phyloP scores from a whole-genome alignment of 805 yeast species.

The Candida pseudofarinosa region DNA sequence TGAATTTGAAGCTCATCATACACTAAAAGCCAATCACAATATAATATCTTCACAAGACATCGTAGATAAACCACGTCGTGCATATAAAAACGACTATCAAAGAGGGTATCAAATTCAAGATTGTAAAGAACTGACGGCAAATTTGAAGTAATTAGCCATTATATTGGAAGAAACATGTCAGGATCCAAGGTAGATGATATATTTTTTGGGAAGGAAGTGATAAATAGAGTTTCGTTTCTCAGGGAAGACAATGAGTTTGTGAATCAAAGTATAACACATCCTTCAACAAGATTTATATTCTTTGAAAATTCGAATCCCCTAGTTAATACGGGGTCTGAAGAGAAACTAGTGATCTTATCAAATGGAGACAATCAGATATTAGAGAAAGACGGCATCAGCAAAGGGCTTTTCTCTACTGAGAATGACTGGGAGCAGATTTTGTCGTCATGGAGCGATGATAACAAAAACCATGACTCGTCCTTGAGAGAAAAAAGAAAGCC shows the following conservation, averaged over 20 bases:
- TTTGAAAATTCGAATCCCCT: slow-evolving; percentile 29
- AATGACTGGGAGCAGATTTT: slow-evolving; percentile 13
- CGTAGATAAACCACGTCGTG: neutral
- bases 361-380: slow-evolving; percentile 31
- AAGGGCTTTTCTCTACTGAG: slow-evolving; percentile 18
- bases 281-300: slow-evolving; percentile 48
- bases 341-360: slow-evolving; percentile 31
- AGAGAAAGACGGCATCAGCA: slow-evolving; percentile 11
- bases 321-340: slow-evolving; percentile 24
- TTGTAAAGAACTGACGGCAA: too few species aligned
- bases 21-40: neutral
- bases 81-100: neutral
- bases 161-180: too few species aligned
- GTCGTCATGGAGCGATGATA: slow-evolving; percentile 27
- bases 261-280: slow-evolving; percentile 38
- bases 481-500: slow-evolving; percentile 36
- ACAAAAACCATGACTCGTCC: slow-evolving; percentile 33
- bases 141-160: too few species aligned
- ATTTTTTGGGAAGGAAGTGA: slow-evolving; percentile 47
- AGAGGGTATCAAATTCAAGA: neutral
- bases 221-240: slow-evolving; percentile 63
- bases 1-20: too few species aligned
- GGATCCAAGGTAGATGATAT: slow-evolving; percentile 14
- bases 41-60: neutral
- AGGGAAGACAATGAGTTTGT: slow-evolving; percentile 55